These are phyloP conservation scores for Cercophora newfieldiana DNA, from an alignment of 495 filamentous ascomycete species.

Conservation along the genomic window DNA sequence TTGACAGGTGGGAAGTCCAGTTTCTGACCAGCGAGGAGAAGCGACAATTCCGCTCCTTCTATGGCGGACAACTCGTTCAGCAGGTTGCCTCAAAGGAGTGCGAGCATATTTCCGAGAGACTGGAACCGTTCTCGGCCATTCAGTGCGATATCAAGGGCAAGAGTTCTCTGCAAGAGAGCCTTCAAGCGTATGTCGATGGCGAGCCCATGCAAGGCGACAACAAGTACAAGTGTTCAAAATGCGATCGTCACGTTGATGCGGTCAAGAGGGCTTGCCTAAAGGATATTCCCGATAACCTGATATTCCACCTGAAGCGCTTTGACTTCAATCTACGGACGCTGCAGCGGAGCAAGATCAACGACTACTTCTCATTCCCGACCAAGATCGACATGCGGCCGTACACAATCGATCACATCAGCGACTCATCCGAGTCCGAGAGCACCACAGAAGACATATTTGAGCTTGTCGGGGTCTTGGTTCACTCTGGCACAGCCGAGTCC, in stretches of 20 bases:
- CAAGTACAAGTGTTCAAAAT: slow-evolving; percentile 95
- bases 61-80: slow-evolving; percentile 87
- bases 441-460: slow-evolving; percentile 74
- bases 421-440: slow-evolving; percentile 49
- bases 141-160: slow-evolving; percentile 98
- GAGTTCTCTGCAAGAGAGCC: slow-evolving; percentile 74
- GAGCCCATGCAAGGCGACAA: slow-evolving; percentile 98
- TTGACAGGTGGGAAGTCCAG: slow-evolving; percentile 88
- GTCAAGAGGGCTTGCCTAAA: slow-evolving; percentile 93
- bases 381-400: slow-evolving; percentile 89
- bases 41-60: slow-evolving; percentile 78
- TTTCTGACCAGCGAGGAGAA: slow-evolving; percentile 67
- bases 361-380: slow-evolving; percentile 83
- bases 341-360: slow-evolving; percentile 91
- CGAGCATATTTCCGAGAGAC: slow-evolving; percentile 83
- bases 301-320: slow-evolving; percentile 96
- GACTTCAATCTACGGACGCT: slow-evolving; percentile 88
- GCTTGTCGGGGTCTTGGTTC: slow-evolving; percentile 87
- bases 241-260: slow-evolving; percentile 87
- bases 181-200: slow-evolving; percentile 91
- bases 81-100: slow-evolving; percentile 96
- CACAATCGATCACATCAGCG: slow-evolving; percentile 80
- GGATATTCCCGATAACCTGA: slow-evolving; percentile 89
- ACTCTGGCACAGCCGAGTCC: slow-evolving; percentile 88
- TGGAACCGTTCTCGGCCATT: slow-evolving; percentile 92